Conservation (phyloP, 2,329 filamentous ascomycete species). For the Cercospora sp. region DNA sequence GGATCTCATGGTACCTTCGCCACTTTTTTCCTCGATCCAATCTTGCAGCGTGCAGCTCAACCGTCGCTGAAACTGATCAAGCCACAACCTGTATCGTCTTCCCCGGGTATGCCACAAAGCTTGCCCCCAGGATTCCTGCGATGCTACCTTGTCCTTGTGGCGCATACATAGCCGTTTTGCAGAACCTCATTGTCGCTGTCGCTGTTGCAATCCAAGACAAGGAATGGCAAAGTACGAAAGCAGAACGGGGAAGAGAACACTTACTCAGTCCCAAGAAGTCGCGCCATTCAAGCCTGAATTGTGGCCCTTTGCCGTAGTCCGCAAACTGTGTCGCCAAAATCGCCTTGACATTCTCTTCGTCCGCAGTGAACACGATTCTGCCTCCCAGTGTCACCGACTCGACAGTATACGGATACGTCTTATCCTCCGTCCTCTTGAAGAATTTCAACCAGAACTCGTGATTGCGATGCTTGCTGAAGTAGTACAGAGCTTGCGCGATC, state of each 20-base stretch:
- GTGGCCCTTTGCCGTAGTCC: no score
- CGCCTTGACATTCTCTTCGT: slow-evolving; percentile 89
- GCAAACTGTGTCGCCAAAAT: slow-evolving; percentile 82
- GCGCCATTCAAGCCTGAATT: slow-evolving; percentile 74
- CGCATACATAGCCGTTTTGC: neutral
- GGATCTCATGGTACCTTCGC: neutral
- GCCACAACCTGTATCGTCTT: neutral
- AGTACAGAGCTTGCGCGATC: slow-evolving; percentile 57
- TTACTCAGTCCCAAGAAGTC: slow-evolving; percentile 75
- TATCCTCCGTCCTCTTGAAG: slow-evolving; percentile 45
- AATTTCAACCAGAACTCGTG: slow-evolving; percentile 61
- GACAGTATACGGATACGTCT: slow-evolving; percentile 54
- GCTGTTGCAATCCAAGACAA: neutral
- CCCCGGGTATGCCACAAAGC: neutral
- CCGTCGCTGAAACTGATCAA: neutral
- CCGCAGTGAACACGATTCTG: slow-evolving; percentile 72
- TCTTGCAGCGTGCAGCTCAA: neutral
- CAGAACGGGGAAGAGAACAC: slow-evolving; percentile 47
- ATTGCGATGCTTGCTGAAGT: slow-evolving; percentile 53
- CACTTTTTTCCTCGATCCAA: neutral
- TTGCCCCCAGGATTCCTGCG: neutral
- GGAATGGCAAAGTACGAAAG: neutral
- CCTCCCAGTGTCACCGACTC: slow-evolving; percentile 58
- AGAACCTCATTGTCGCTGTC: neutral
- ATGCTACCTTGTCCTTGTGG: neutral